These are phyloP conservation scores for Polychaeton citri DNA, from an alignment of 2,329 filamentous ascomycete genomes.

Conservation along the genomic window DNA sequence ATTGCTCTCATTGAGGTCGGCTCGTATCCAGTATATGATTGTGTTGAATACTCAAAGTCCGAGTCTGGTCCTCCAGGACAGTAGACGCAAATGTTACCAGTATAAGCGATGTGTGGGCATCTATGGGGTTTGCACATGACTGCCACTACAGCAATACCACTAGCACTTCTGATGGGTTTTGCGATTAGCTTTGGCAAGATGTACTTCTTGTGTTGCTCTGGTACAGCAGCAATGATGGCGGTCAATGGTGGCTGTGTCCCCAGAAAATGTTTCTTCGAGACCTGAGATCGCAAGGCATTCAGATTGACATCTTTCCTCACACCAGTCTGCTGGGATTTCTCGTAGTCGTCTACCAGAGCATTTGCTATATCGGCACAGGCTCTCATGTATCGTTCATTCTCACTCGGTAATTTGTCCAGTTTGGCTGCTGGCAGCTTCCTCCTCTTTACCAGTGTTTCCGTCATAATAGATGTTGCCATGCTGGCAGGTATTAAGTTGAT, in stretches of 20 bases:
- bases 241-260: conserved; percentile 81
- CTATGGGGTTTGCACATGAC: conserved; percentile 99
- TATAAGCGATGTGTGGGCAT: conserved; percentile 96
- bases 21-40: conserved; percentile 97
- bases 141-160: conserved; percentile 92
- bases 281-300: conserved; percentile 72
- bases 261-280: conserved; percentile 85
- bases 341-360: conserved; percentile 86
- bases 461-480: conserved; percentile 50
- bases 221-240: conserved; percentile 93
- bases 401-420: conserved; percentile 59
- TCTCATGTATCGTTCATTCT: conserved; percentile 87
- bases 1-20: conserved; percentile 98
- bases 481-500: conserved; percentile 26
- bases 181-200: conserved; percentile 92
- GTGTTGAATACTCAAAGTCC: conserved; percentile 97
- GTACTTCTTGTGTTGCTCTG: conserved; percentile 99
- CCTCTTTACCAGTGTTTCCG: conserved; percentile 48
- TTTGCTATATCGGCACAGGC: conserved; percentile 94
- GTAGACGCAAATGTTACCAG: conserved; percentile 97
- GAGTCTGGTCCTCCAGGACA: conserved; percentile 95
- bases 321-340: conserved; percentile 60
- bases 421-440: conserved; percentile 13
- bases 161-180: conserved; percentile 90
- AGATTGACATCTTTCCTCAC: conserved; percentile 82